phyloP scores from a whole-genome alignment of 2,329 filamentous ascomycete species.

The Apiospora rasikravindrae region DNA sequence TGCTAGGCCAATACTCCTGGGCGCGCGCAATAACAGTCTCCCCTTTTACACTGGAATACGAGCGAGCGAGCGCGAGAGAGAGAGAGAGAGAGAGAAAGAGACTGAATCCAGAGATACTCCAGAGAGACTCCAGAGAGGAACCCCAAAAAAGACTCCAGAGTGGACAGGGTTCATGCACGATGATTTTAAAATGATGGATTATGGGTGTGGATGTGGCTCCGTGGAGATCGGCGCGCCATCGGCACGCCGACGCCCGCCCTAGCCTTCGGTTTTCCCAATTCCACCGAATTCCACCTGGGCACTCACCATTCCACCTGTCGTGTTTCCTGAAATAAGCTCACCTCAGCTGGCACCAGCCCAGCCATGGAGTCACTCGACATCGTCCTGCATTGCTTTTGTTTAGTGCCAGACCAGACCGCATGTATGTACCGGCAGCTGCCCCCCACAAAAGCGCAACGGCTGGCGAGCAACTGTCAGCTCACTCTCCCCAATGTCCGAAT shows the following conservation, averaged over 20 bases:
- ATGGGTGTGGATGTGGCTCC: not conserved
- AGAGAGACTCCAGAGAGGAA: not conserved
- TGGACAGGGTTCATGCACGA: slow-evolving; percentile 14
- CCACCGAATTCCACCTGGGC: too few relatives aligned
- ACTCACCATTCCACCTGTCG: not conserved
- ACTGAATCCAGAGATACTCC: not conserved
- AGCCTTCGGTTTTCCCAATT: not conserved
- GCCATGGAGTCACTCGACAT: not conserved
- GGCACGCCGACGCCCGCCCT: not conserved
- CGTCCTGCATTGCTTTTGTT: not conserved
- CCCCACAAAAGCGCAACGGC: not conserved
- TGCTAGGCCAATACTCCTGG: too few relatives aligned
- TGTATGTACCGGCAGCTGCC: not conserved
- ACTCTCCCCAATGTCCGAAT: not conserved
- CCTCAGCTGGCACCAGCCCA: not conserved
- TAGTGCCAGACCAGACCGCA: not conserved
- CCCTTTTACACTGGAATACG: not conserved
- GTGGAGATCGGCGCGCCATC: not conserved
- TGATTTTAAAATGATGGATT: not conserved
- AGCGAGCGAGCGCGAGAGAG: not conserved
- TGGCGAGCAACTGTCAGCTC: slow-evolving; percentile 7
- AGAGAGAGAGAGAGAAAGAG: too few relatives aligned
- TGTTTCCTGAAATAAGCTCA: slow-evolving; percentile 9
- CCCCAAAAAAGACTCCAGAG: not conserved
- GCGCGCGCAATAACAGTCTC: too few relatives aligned